Evolutionary conservation across 192 early-diverging fungal genomes (phyloP), one percentile per base, ranked within the genome.

Genomic region (Linnemannia zychae): DNA sequence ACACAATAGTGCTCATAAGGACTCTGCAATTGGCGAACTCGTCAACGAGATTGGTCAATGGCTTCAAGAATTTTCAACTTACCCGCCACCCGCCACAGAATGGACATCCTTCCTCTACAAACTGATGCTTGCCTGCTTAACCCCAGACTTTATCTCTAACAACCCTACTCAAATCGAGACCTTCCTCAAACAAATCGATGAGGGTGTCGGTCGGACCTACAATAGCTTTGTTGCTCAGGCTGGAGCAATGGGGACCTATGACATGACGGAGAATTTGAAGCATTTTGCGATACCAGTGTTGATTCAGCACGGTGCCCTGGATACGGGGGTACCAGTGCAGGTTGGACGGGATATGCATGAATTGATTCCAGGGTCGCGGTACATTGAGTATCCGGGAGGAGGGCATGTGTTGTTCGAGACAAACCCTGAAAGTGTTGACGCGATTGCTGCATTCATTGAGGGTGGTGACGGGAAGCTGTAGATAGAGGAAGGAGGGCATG

Each of bases 361-460:
- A 4, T 72, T 72, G 71, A 72, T 72, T 46, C 44, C n/a, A 22
- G 71, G 48, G 7, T 31, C 48, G 1, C 9, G 28, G 48, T 72
- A 72, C 18, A 34, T 34, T 18, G 71, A 72, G 48, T 72, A 72
- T 47, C 28, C 71, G 0, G 24, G 50, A 16, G 71, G 71, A n/a
- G 71, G 71, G 28, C 71, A 72, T 72, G 22, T 72, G 48, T 46
- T 72, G 20, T 72, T 48, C 34, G 48, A 50, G 38, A 72, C 71
- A 2, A 72, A 38, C 22, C 71, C 71, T 72, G 71, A 72, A 11
- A 72, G 38, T 50, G 28, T 72, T 22, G 47, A 24, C 11, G 28
- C 20, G n/a, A 72, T 72, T 16, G 28, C 15, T 33, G 38, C 6
- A 7, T 72, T 72, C 17, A 28, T 72, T 17, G 71, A 72, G 9